Percentiles rank a stretch among this genome's conserved stretches.
Conservation (phyloP, 129 eudicot species). For the Glebionis coronaria region DNA sequence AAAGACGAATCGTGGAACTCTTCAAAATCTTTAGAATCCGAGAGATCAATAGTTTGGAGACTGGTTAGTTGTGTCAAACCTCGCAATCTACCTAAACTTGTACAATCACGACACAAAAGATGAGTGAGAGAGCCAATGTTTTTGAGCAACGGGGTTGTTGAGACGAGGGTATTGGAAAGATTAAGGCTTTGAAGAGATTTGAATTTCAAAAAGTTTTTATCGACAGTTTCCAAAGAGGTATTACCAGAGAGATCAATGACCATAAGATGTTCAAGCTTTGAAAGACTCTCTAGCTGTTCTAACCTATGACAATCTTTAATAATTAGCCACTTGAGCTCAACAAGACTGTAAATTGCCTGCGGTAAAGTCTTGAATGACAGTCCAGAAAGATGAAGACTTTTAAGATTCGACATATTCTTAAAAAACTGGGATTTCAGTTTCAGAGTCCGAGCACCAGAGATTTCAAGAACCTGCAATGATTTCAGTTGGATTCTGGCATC, state of each 20-base stretch:
- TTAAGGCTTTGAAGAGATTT: slow-evolving; percentile 36
- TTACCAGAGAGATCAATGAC: slow-evolving; percentile 49
- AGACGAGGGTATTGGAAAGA: slow-evolving; percentile 32
- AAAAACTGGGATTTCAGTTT: slow-evolving; percentile 26
- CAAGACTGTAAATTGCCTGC: slow-evolving; percentile 24
- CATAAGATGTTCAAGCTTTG: slow-evolving; percentile 26
- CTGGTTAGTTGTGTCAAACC: slow-evolving; percentile 30
- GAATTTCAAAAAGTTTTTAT: slow-evolving; percentile 34
- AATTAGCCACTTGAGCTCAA: slow-evolving; percentile 36
- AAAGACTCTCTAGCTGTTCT: slow-evolving; percentile 26
- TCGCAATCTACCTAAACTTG: slow-evolving; percentile 32
- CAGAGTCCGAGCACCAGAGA: slow-evolving; percentile 31
- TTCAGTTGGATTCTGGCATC: not conserved
- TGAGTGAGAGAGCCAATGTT: slow-evolving; percentile 27
- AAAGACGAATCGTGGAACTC: slow-evolving; percentile 39
- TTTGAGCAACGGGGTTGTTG: slow-evolving; percentile 29
- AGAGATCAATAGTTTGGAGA: slow-evolving; percentile 44
- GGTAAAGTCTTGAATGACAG: slow-evolving; percentile 27
- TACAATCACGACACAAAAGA: slow-evolving; percentile 31
- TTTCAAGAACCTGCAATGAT: slow-evolving; percentile 36
- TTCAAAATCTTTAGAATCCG: slow-evolving; percentile 29
- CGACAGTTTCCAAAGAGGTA: slow-evolving; percentile 21
- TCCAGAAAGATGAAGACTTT: slow-evolving; percentile 40
- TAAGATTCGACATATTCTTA: slow-evolving; percentile 27
- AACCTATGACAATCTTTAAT: slow-evolving; percentile 35